phyloP scores from a whole-genome alignment of 2,329 filamentous ascomycete genomes.

The Cladobotryum mycophilum region DNA sequence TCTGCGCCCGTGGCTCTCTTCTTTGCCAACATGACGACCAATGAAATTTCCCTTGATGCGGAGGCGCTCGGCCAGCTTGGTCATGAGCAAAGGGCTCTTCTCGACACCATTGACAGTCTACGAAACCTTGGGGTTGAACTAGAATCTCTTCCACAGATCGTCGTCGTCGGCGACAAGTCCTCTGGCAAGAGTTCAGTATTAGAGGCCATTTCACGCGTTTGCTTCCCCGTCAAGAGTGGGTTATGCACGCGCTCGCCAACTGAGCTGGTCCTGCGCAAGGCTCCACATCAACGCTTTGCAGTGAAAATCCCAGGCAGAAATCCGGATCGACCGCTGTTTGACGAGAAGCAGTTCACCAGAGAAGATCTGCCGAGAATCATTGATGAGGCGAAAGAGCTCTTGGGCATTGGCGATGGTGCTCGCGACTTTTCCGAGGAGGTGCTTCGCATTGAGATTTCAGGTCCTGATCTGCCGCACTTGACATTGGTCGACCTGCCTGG shows the following conservation, averaged over 20 bases:
- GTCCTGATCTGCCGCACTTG: conserved; percentile 43
- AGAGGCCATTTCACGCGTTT: conserved; percentile 56
- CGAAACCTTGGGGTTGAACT: conserved; percentile 13
- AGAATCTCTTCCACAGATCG: conserved; percentile 39
- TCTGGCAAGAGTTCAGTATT: conserved; percentile 60
- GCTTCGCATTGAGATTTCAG: conserved; percentile 42
- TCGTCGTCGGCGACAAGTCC: conserved; percentile 56
- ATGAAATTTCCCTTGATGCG: background rate
- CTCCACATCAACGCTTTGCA: conserved; percentile 24
- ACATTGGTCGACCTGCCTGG: conserved; percentile 56
- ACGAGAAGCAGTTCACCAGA: conserved; percentile 19
- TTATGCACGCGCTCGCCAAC: conserved; percentile 59
- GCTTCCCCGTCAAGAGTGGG: conserved; percentile 52
- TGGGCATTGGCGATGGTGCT: conserved; percentile 39
- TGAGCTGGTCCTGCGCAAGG: conserved; percentile 50
- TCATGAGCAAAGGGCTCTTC: conserved; percentile 7
- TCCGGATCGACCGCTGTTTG: conserved; percentile 17
- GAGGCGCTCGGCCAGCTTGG: background rate
- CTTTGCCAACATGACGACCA: background rate
- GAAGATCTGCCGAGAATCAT: conserved; percentile 29
- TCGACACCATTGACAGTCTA: conserved; percentile 16
- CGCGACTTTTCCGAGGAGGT: conserved; percentile 38
- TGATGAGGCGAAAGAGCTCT: conserved; percentile 35
- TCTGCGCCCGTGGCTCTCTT: background rate
- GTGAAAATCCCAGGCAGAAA: conserved; percentile 20